Evolutionary conservation across 2,329 filamentous ascomycete species (phyloP).

Genomic region (Fusarium brachygibbosum): DNA sequence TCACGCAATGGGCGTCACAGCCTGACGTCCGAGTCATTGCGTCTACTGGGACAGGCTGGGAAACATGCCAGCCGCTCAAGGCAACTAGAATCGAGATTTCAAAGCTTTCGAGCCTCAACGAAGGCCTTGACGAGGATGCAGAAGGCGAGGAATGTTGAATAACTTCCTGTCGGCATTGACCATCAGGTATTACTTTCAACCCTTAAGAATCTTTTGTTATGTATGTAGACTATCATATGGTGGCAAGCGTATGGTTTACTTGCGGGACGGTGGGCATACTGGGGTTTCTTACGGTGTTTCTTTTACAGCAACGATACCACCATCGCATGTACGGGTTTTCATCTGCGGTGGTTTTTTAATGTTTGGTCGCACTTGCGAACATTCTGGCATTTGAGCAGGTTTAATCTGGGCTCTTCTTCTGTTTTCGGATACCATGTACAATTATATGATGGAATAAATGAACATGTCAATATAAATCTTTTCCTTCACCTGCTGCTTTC

Average conservation of each 20-base stretch:
- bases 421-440: not conserved
- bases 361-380: not conserved
- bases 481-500: not conserved
- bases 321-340: conserved; percentile 1
- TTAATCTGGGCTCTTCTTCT: not conserved
- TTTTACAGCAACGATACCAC: conserved; percentile 25
- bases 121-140: conserved; percentile 45
- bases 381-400: not conserved
- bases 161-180: not conserved
- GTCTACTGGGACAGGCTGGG: conserved; percentile 50
- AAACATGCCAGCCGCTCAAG: conserved; percentile 52
- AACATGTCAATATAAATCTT: not conserved
- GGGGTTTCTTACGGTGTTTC: conserved; percentile 6
- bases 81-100: conserved; percentile 30
- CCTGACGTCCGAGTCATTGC: conserved; percentile 56
- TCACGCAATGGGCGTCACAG: conserved; percentile 59
- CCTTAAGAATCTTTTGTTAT: not conserved
- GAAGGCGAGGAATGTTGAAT: conserved; percentile 48
- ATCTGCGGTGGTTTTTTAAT: conserved; percentile 4
- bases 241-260: not conserved
- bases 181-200: not conserved
- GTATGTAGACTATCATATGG: not conserved
- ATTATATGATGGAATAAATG: not conserved
- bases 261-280: not conserved
- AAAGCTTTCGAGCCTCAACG: conserved; percentile 14